Conservation (phyloP, 164 flowering plant genomes). For the Protea cynaroides region DNA sequence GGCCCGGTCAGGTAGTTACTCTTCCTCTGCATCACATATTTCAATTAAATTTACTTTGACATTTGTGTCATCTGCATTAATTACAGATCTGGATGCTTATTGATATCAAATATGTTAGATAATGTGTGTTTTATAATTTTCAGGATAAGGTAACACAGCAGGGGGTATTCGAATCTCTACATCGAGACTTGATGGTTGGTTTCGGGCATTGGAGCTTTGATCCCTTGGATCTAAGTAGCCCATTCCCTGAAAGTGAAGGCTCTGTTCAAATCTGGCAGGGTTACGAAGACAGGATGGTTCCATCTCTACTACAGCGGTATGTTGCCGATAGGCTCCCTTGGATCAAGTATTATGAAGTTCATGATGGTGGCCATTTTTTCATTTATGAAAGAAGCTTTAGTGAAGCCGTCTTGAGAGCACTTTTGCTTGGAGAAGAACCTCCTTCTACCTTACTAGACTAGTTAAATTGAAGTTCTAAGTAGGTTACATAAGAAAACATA, state of each 20-base stretch:
- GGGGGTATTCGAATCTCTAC: conserved; percentile 11
- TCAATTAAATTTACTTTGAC: too few relatives aligned
- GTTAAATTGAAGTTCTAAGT: neutral
- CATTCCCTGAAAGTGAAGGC: conserved; percentile 23
- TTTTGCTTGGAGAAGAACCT: conserved; percentile 8
- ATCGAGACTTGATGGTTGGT: conserved; percentile 10
- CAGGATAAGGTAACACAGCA: conserved; percentile 19
- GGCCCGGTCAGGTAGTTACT: conserved; percentile 11
- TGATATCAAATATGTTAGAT: neutral
- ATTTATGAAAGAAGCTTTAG: conserved; percentile 20
- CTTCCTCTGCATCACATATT: neutral
- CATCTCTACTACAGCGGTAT: conserved; percentile 22
- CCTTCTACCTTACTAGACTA: neutral
- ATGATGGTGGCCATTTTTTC: conserved; percentile 38
- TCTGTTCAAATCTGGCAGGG: conserved; percentile 37
- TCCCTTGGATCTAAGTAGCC: conserved; percentile 29
- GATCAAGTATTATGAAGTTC: conserved; percentile 39
- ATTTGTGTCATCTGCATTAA: neutral
- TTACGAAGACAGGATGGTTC: conserved; percentile 27
- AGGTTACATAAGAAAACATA: neutral
- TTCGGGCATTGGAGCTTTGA: conserved; percentile 37
- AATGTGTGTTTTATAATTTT: neutral
- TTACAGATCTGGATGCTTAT: too few relatives aligned
- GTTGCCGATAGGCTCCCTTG: conserved; percentile 31
- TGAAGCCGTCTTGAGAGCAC: conserved; percentile 29